phyloP scores from a whole-genome alignment of 768 basidiomycete species.

The Leccinellum albellum region DNA sequence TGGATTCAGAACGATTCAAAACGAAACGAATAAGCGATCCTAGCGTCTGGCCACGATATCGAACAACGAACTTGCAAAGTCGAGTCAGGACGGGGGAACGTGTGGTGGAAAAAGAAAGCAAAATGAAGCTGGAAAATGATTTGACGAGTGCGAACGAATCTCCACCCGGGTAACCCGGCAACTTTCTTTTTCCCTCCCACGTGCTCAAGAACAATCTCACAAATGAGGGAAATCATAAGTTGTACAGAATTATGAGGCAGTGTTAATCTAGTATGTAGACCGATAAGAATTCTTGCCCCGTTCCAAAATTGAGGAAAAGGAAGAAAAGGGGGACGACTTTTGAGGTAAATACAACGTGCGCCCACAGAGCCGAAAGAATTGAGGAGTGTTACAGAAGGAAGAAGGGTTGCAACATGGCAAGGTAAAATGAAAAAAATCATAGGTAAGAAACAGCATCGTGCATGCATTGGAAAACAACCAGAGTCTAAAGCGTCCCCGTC shows the following conservation, averaged over 20 bases:
- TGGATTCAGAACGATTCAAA: not conserved
- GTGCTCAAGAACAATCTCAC: slow-evolving; percentile 6
- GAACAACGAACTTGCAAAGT: not conserved
- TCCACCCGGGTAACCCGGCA: not conserved
- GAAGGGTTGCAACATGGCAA: slow-evolving; percentile 7
- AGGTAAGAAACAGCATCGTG: slow-evolving; percentile 1
- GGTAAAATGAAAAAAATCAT: too few relatives aligned
- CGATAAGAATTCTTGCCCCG: slow-evolving; percentile 18
- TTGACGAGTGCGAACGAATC: not conserved
- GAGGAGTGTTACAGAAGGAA: slow-evolving; percentile 3
- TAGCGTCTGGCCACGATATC: not conserved
- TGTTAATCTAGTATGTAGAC: slow-evolving; percentile 28
- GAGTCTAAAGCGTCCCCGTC: slow-evolving; percentile 24
- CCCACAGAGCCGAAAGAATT: not conserved
- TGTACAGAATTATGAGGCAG: slow-evolving; percentile 25
- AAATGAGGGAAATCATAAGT: not conserved
- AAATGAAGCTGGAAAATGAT: not conserved
- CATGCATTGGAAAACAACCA: slow-evolving; percentile 3
- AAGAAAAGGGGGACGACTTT: slow-evolving; percentile 3
- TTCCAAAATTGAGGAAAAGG: slow-evolving; percentile 16
- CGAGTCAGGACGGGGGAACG: not conserved
- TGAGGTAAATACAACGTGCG: slow-evolving; percentile 13
- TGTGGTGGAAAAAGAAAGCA: not conserved
- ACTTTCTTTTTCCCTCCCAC: slow-evolving; percentile 13
- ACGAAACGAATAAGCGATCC: not conserved